Base-by-base conservation (phyloP, 2,329 filamentous ascomycete genomes). In the Aspergillus piperis region DNA sequence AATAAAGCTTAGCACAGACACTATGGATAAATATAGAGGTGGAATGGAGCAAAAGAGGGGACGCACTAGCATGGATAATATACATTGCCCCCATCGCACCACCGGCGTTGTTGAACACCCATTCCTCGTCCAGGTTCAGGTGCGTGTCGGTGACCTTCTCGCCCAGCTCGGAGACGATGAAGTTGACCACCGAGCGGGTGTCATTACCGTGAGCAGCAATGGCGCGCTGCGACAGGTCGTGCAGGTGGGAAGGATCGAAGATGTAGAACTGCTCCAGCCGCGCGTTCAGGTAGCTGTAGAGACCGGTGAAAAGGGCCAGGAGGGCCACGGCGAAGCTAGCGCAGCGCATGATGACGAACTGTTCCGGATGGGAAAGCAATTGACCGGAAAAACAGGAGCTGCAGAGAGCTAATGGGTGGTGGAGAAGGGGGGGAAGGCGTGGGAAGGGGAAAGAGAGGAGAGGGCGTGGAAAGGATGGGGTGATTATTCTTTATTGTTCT, bases 11-110 rank as follows among this genome's bases (percentile, higher is more conserved):
- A 49, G 36, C 21, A 30, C 19, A 36, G 41, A 7, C 4, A 25
- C 41, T 23, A 50, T 11, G n/a, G 30, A 39, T n/a, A 54, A 38
- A 30, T 47, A 25, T 51, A 47, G 54, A 47, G 6, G 39, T 54
- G 5, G 8, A 10, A 54, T 2, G 25, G 8, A 36, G 32, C 32
- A 13, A 36, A 32, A 32, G n/a, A 30, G 30, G 44, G 48, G 15
- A 66, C 86, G 75, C 76, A 90, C 89, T 93, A 61, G 91, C 90
- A 74, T 96, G 92, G 70, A 96, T 88, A 66, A 96, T 88, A 76
- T 91, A 92, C 92, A 96, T 95, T 71, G 85, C 90, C 58, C 92
- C 92, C 92, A 96, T 96, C 55, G 91, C 91, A 64, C 92, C 92
- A 55, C 92, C 92, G 54, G 91, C 91, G 72, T 96, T 96, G 83